These are phyloP conservation scores for Termitomyces sp. DNA, from an alignment of 768 basidiomycete genomes.

Conservation along the genomic window DNA sequence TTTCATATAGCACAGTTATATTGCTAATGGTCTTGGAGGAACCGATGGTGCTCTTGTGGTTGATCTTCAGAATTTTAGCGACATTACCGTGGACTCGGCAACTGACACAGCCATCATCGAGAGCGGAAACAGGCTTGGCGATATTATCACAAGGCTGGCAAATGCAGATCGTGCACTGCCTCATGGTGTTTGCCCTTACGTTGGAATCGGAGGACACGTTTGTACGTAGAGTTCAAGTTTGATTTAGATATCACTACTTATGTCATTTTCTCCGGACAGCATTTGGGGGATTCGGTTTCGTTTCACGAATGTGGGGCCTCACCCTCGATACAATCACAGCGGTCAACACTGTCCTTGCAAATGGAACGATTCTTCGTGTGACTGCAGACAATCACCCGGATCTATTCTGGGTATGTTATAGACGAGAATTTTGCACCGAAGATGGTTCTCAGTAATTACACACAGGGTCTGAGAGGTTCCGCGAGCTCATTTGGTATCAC, in stretches of 20 bases:
- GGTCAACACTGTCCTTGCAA: constrained; percentile 43
- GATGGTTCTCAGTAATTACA: neutral
- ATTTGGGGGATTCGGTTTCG: constrained; percentile 50
- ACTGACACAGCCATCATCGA: constrained; percentile 37
- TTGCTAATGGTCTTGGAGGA: constrained; percentile 48
- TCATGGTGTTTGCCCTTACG: constrained; percentile 52
- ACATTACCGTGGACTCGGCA: constrained; percentile 33
- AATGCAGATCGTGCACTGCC: constrained; percentile 42
- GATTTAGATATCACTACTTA: neutral
- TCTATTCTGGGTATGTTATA: constrained; percentile 32
- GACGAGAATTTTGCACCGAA: neutral
- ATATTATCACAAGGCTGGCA: constrained; percentile 39
- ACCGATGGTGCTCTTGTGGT: constrained; percentile 42
- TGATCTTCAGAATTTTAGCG: constrained; percentile 41
- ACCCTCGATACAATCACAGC: constrained; percentile 44
- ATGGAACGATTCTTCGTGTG: constrained; percentile 40
- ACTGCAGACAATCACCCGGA: constrained; percentile 38
- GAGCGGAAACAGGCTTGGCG: constrained; percentile 45
- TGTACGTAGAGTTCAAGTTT: constrained; percentile 18
- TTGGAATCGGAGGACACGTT: constrained; percentile 52
- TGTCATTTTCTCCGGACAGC: constrained; percentile 18
- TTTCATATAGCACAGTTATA: constrained; percentile 43
- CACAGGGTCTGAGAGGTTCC: constrained; percentile 10
- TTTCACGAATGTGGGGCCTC: constrained; percentile 48
- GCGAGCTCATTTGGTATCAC: constrained; percentile 21